A percentile compares a stretch with the other conserved stretches of the same genome.
These are phyloP conservation scores for Populus trichocarpa DNA, from an alignment of 441 rosid species.

Conservation along the genomic window DNA sequence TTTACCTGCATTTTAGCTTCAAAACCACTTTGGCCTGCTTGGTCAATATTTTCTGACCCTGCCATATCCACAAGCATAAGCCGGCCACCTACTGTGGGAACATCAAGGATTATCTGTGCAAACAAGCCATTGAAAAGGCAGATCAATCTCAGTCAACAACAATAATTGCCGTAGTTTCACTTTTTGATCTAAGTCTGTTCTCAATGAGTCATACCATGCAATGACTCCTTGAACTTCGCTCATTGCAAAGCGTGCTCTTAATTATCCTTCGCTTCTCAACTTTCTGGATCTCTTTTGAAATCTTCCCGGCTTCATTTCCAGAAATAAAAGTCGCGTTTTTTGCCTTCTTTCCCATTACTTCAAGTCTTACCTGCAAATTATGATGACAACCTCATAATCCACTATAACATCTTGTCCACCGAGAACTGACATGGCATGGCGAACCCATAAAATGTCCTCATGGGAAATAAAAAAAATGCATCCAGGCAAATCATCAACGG, in stretches of 20 bases:
- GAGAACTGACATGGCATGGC: neutral
- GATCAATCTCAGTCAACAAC: neutral
- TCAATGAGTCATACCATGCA: slow-evolving; percentile 58
- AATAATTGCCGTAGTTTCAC: neutral
- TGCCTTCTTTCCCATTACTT: slow-evolving; percentile 96
- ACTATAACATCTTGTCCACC: neutral
- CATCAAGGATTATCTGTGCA: slow-evolving; percentile 84
- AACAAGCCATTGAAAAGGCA: neutral
- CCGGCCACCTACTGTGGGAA: slow-evolving; percentile 93
- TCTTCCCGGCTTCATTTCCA: slow-evolving; percentile 86
- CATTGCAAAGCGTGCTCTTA: slow-evolving; percentile 90
- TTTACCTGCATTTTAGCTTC: slow-evolving; percentile 98
- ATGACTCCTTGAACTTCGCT: slow-evolving; percentile 95
- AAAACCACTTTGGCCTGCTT: slow-evolving; percentile 86
- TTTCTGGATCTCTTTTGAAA: slow-evolving; percentile 83
- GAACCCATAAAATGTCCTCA: neutral
- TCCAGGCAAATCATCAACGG: neutral
- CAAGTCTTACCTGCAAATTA: slow-evolving; percentile 70
- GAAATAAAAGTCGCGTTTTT: slow-evolving; percentile 84
- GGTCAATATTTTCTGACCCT: slow-evolving; percentile 96
- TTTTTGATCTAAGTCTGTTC: neutral
- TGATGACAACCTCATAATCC: neutral
- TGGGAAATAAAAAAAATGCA: neutral
- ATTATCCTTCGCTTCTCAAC: slow-evolving; percentile 94
- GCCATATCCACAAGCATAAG: slow-evolving; percentile 99